Percentiles rank a stretch among this genome's conserved stretches.
Conservation (phyloP, 306 rosid species). For the Pachyrhizus erosus region DNA sequence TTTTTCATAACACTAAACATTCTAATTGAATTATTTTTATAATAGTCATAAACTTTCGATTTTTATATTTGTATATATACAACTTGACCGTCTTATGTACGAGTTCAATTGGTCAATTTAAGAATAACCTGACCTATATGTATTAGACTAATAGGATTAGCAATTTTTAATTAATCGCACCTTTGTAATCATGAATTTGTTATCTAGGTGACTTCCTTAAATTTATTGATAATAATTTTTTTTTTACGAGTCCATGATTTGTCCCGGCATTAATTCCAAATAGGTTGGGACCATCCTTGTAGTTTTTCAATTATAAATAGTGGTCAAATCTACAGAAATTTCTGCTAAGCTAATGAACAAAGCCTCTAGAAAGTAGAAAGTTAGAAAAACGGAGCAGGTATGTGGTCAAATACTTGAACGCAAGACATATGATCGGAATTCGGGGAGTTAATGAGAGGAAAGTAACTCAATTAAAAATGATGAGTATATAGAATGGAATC, state of each 20-base stretch:
- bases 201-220: background rate
- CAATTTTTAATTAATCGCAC: background rate
- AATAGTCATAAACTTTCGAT: background rate
- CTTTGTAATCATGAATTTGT: background rate
- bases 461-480: background rate
- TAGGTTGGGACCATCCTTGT: slow-evolving; percentile 29
- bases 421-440: background rate
- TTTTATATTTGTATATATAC: background rate
- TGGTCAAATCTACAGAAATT: background rate
- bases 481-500: background rate
- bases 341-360: background rate
- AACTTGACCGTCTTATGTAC: background rate
- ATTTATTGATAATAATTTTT: background rate
- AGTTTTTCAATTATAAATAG: background rate
- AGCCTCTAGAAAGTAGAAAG: background rate
- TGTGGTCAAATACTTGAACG: slow-evolving; percentile 4
- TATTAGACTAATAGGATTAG: background rate
- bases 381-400: background rate
- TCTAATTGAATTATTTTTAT: background rate
- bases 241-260: background rate
- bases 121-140: too few species aligned
- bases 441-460: background rate
- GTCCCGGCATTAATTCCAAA: slow-evolving; percentile 1
- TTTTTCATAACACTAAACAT: background rate
- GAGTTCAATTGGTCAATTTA: background rate